Percentiles rank a stretch among this genome's conserved stretches.
These are phyloP conservation scores for Teratosphaeria pseudoeucalypti DNA, from an alignment of 2,329 filamentous ascomycete genomes.

Conservation along the genomic window DNA sequence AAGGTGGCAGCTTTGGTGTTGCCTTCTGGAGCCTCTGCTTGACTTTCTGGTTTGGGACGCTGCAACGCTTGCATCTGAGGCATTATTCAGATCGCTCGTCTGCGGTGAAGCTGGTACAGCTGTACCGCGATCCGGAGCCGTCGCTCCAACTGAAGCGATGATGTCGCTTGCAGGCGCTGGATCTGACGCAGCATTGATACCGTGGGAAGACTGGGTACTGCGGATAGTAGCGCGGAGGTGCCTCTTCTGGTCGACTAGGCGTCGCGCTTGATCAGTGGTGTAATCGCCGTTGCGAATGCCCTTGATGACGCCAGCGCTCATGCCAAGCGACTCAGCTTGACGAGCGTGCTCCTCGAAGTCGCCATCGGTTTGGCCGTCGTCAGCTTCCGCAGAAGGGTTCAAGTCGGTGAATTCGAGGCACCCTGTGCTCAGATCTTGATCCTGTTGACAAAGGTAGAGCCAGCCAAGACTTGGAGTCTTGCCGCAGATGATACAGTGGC, in stretches of 20 bases:
- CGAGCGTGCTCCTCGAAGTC: slow-evolving; percentile 13
- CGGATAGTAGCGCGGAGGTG: slow-evolving; percentile 21
- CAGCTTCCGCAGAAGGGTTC: background rate
- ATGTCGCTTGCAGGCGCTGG: slow-evolving; percentile 8
- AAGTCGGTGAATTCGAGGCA: background rate
- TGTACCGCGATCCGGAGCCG: slow-evolving; percentile 2
- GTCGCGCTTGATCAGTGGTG: slow-evolving; percentile 31
- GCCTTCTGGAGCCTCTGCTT: background rate
- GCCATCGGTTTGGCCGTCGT: slow-evolving; percentile 7
- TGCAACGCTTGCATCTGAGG: slow-evolving; percentile 1
- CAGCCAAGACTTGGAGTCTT: slow-evolving; percentile 52
- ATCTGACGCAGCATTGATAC: background rate
- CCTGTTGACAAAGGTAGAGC: slow-evolving; percentile 64
- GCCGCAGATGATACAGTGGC: slow-evolving; percentile 38
- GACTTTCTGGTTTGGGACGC: slow-evolving; percentile 1
- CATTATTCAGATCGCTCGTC: slow-evolving; percentile 11
- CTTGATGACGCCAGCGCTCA: slow-evolving; percentile 32
- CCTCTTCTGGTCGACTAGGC: slow-evolving; percentile 32
- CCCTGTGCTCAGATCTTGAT: slow-evolving; percentile 25
- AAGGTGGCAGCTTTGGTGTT: slow-evolving; percentile 28
- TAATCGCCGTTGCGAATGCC: slow-evolving; percentile 35
- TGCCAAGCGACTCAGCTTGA: slow-evolving; percentile 18
- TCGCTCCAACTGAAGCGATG: slow-evolving; percentile 16
- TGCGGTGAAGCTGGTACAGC: background rate
- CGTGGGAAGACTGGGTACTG: slow-evolving; percentile 3